Base-by-base conservation (phyloP, 371 early-diverging fungal species). In the Lichtheimia ornata region DNA sequence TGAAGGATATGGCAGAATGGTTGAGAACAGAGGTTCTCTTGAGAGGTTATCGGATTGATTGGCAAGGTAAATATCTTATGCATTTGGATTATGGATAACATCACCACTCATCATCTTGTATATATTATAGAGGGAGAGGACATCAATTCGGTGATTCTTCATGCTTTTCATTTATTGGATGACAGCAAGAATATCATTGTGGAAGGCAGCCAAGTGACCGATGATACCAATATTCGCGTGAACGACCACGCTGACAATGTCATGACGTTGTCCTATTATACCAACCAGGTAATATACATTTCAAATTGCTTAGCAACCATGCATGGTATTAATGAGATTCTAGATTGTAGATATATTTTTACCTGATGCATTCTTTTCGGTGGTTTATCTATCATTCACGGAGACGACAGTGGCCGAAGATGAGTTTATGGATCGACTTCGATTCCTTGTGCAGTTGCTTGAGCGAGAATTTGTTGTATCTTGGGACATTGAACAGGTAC, bases 221-320 rank as follows among this genome's bases (percentile, higher is more conserved):
- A 77, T 28, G 78, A 81, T 66, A 81, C 78, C 3, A 77, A 77
- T 59, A 63, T 81, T n/a, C 67, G 74, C 11, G 76, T 77, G 22
- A 77, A 76, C 20, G 81, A 81, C 43, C 81, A 81, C 50, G 78
- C 81, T 15, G 81, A 81, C 30, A 81, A 81, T 59, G 71, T 81
- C 20, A 77, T 81, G 81, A 66, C 75, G 0, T 58, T 81, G 14
- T 75, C 78, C 9, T 81, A 77, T 24, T 77, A 77, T 64, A 69
- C 81, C 17, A 81, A 81, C 53, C 81, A 81, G 66, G 74, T 70
- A 62, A 44, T 30, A 15, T 4, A 28, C 9, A 35, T 35, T 0
- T 7, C 7, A 28, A 7, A 35, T 2, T 35, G 35, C 5, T 35
- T 11, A 22, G 22, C 22, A 28, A 35, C 9, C 9, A 9, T 35